Evolutionary conservation across 371 early-diverging fungal genomes (phyloP), one percentile per base, ranked within the genome.

Genomic region (Mortierella sp.): DNA sequence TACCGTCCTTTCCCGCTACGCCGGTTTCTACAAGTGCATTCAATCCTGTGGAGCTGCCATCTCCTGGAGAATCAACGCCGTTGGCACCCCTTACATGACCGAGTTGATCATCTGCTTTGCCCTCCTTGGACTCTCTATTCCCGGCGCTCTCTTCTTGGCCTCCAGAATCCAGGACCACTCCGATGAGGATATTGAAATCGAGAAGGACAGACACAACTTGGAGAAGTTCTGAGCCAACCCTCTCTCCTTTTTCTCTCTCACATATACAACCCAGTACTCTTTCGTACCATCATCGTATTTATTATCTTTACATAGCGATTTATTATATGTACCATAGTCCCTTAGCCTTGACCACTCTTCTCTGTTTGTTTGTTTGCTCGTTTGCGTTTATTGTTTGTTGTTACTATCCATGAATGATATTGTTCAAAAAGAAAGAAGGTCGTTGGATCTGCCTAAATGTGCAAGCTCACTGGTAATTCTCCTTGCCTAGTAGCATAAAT

Each of bases 11-110:
- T 92, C 96, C 24, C 90, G 95, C 72, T 96, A 94, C 78, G 94
- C 93, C 77, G 96, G 96, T 10, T 96, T 93, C 90, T 96, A 96
- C 93, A 96, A 96, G 91, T 94, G 94, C 51, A 92, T 95, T 80
- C 96, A 96, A 89, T 94, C 94, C 71, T 91, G 92, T 46, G 93
- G 93, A 46, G 91, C 89, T 58, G 96, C 95, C 74, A 85, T 90
- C 44, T 82, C 88, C 0, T 90, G 90, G 90, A 71, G 87, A 49
- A 88, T 88, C 68, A 87, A 88, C 60, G 85, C 88, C 70, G 44
- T 84, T 29, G 72, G 73, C 16, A 87, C 83, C 0, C n/a, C 79
- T 14, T 88, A 75, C 70, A 76, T 90, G 65, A 72, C 80, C 14
- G 87, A 89, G 76, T 44, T 89, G 41, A 82, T 90, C 75, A 79